Conservation (phyloP, 192 early-diverging fungal species). For the Mortierella hygrophila region DNA sequence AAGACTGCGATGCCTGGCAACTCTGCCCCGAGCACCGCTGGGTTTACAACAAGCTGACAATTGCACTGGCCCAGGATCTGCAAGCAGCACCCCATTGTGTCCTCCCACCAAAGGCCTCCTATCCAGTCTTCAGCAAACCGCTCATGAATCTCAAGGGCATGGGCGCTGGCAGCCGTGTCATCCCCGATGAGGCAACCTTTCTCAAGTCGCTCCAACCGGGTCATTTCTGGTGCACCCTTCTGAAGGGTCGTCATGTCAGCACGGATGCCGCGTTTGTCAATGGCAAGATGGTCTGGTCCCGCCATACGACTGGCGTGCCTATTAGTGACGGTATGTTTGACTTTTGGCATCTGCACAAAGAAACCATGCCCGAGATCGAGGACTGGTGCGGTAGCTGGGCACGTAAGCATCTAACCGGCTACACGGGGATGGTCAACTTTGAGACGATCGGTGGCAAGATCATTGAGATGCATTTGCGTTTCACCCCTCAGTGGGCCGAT, state of each 20-base stretch:
- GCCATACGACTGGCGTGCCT: constrained; percentile 6
- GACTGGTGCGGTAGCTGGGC: constrained; percentile 6
- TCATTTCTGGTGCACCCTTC: constrained; percentile 10
- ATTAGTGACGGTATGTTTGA: not conserved
- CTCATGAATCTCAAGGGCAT: constrained; percentile 9
- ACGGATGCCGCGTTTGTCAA: constrained; percentile 6
- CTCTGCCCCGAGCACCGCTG: constrained; percentile 12
- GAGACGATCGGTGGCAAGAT: constrained; percentile 11
- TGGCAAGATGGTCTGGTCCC: not conserved
- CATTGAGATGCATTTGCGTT: constrained; percentile 13
- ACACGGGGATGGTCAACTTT: constrained; percentile 14
- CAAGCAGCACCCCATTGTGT: constrained; percentile 9
- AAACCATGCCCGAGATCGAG: constrained; percentile 12
- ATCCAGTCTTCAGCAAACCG: constrained; percentile 16
- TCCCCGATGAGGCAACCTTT: constrained; percentile 10
- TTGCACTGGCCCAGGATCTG: constrained; percentile 1
- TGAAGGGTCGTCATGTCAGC: constrained; percentile 8
- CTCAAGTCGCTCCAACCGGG: constrained; percentile 1
- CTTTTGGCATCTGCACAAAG: constrained; percentile 7
- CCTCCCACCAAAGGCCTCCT: not conserved
- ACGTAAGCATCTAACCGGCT: constrained; percentile 4
- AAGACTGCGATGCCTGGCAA: not conserved
- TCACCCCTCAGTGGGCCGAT: constrained; percentile 9
- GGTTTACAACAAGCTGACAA: constrained; percentile 13
- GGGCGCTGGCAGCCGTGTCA: constrained; percentile 10